Conservation (phyloP, 2,329 filamentous ascomycete species). For the Gaeumannomyces tritici region DNA sequence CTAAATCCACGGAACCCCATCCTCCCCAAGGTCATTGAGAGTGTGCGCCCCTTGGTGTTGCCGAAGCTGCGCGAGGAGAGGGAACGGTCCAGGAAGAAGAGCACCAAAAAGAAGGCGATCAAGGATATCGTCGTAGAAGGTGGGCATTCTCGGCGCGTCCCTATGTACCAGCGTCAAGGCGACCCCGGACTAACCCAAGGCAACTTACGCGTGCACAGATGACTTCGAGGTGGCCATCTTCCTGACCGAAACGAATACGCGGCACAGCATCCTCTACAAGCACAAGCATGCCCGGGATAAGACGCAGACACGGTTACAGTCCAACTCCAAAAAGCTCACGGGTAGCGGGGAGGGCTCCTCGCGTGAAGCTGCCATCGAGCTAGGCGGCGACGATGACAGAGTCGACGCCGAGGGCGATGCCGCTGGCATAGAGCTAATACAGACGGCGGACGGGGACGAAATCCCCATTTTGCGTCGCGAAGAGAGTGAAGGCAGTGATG, state of each 20-base stretch:
- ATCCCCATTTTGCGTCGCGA: constrained; percentile 33
- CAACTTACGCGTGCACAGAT: constrained; percentile 40
- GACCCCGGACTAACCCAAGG: neutral
- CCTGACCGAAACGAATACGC: constrained; percentile 73
- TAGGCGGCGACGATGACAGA: constrained; percentile 25
- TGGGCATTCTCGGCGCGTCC: constrained; percentile 24
- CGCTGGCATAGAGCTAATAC: constrained; percentile 10
- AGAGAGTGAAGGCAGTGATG: constrained; percentile 48
- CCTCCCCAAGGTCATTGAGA: constrained; percentile 74
- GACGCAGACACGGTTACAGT: constrained; percentile 40
- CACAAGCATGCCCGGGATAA: constrained; percentile 66
- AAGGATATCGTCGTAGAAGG: constrained; percentile 83
- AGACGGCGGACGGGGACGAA: constrained; percentile 10
- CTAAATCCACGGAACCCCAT: constrained; percentile 67
- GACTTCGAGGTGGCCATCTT: constrained; percentile 96
- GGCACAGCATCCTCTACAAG: constrained; percentile 80
- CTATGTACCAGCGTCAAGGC: neutral
- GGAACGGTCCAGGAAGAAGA: constrained; percentile 52
- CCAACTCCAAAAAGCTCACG: constrained; percentile 55
- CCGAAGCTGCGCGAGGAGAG: constrained; percentile 87
- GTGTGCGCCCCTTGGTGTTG: constrained; percentile 74
- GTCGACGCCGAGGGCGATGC: constrained; percentile 7
- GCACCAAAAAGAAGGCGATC: constrained; percentile 67
- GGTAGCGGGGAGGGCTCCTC: constrained; percentile 26
- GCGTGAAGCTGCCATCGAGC: constrained; percentile 41